Base-by-base conservation (phyloP, 192 early-diverging fungal species). In the Rhizoclosmatium globosum region DNA sequence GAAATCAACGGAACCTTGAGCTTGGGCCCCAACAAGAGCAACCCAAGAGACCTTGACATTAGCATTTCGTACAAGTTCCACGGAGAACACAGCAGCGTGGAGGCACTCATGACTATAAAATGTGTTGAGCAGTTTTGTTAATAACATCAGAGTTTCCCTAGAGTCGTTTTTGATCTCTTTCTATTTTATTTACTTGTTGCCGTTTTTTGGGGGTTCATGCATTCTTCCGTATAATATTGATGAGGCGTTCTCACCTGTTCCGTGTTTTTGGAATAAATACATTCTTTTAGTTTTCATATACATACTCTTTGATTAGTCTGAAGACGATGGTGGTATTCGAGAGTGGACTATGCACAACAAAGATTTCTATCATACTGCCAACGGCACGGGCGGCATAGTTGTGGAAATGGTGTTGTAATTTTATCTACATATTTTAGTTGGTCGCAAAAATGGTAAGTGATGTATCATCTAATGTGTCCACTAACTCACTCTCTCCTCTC, bases 31-130 rank as follows among this genome's bases (percentile, higher is more conserved):
- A 98, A 99, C 78, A 85, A 79, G 58, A 87, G 85, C 75, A 99
- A 99, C 87, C 92, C 94, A 56, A 91, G 98, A 79, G 97, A 99
- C 83, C 85, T 98, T 56, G 96, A 98, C 78, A 97, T 99, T 78
- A 85, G 79, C 47, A 93, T 99, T 71, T 80, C 88, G 60, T 93
- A 93, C 74, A 81, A 85, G 64, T 89, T 91, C 77, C 68, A 89
- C 1, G 95, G 94, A 59, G 84, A 87, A 73, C 60, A 85, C 61
- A 82, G 83, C 44, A 84, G 68, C 17, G 68, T 73, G 41, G 81
- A 89, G 71, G 92, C 89, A 80, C 60, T 38, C 81, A 92, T 64
- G 74, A 88, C 60, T 95, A 92, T 88, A 90, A 92, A 76, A 95
- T 95, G 94, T 89, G 87, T 79, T 88, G 79, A 76, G 7, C 43